Conservation (phyloP, 2,329 filamentous ascomycete genomes). For the Claviceps monticola region DNA sequence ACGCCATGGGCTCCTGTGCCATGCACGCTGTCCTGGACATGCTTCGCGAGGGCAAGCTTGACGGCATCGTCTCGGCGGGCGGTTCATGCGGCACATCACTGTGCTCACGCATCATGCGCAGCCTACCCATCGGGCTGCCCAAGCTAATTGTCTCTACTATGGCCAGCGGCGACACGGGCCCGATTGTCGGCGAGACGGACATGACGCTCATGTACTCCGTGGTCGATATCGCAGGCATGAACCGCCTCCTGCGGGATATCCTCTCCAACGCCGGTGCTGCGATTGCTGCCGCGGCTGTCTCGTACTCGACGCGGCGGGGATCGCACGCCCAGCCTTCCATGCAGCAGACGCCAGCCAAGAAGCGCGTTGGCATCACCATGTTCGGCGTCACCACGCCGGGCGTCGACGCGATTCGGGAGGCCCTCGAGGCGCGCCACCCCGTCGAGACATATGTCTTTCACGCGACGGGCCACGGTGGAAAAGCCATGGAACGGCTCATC, state of each 20-base stretch:
- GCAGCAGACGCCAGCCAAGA: constrained; percentile 16
- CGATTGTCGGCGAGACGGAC: constrained; percentile 53
- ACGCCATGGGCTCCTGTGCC: constrained; percentile 37
- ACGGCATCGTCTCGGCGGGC: constrained; percentile 45
- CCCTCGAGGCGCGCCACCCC: constrained; percentile 30
- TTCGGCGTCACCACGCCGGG: constrained; percentile 60
- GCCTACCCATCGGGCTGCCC: constrained; percentile 50
- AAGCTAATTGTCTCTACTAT: constrained; percentile 60
- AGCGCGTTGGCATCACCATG: constrained; percentile 53
- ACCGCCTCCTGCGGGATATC: constrained; percentile 42
- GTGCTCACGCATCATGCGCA: constrained; percentile 46
- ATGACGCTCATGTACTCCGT: constrained; percentile 59
- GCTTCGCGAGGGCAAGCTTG: constrained; percentile 24
- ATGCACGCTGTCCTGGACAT: constrained; percentile 27
- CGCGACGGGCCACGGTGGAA: constrained; percentile 54
- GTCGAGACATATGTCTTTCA: constrained; percentile 55
- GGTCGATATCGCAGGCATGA: constrained; percentile 55
- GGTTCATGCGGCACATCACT: constrained; percentile 51
- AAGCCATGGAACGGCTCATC: constrained; percentile 54
- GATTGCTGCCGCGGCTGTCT: constrained; percentile 42
- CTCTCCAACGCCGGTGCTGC: constrained; percentile 49
- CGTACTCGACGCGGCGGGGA: constrained; percentile 20
- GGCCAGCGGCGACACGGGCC: constrained; percentile 50
- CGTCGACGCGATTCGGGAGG: constrained; percentile 38
- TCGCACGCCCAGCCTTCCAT: background rate